Percentiles rank a stretch among this genome's conserved stretches.
Conservation (phyloP, 768 basidiomycete genomes). For the Asterophora lycoperdoides region DNA sequence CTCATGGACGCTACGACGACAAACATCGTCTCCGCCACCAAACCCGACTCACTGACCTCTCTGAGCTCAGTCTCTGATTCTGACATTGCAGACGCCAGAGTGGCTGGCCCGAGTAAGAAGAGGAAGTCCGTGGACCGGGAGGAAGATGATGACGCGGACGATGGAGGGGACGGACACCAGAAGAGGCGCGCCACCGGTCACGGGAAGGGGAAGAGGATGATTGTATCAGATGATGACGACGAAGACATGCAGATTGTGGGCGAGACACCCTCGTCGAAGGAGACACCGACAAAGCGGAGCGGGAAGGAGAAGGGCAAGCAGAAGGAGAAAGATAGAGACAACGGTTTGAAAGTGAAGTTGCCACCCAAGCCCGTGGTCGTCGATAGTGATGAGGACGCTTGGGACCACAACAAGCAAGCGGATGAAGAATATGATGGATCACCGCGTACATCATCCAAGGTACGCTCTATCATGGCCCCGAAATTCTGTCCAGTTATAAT, state of each 20-base stretch:
- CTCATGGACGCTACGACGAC: slow-evolving; percentile 9
- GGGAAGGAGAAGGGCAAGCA: slow-evolving; percentile 14
- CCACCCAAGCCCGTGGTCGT: neutral
- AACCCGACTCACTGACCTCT: slow-evolving; percentile 18
- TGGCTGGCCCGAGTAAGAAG: slow-evolving; percentile 20
- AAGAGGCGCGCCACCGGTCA: slow-evolving; percentile 1
- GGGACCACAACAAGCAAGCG: neutral
- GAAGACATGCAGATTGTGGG: neutral
- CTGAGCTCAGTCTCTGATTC: slow-evolving; percentile 24
- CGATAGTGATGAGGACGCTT: slow-evolving; percentile 1
- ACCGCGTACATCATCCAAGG: slow-evolving; percentile 15
- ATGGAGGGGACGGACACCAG: neutral
- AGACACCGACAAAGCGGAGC: neutral
- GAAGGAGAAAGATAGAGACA: slow-evolving; percentile 11
- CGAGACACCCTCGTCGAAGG: neutral
- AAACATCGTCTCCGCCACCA: neutral
- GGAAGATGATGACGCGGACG: slow-evolving; percentile 18
- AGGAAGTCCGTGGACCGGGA: slow-evolving; percentile 20
- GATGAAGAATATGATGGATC: neutral
- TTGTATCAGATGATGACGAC: slow-evolving; percentile 32
- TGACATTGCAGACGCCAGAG: slow-evolving; percentile 21
- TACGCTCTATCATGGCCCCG: slow-evolving; percentile 4
- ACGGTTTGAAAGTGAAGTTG: neutral
- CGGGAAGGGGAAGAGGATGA: slow-evolving; percentile 23
- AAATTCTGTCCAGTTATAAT: neutral